Evolutionary conservation across 2,329 filamentous ascomycete species (phyloP), one percentile per base, ranked within the genome.

Genomic region (Sporothrix brunneoviolacea): DNA sequence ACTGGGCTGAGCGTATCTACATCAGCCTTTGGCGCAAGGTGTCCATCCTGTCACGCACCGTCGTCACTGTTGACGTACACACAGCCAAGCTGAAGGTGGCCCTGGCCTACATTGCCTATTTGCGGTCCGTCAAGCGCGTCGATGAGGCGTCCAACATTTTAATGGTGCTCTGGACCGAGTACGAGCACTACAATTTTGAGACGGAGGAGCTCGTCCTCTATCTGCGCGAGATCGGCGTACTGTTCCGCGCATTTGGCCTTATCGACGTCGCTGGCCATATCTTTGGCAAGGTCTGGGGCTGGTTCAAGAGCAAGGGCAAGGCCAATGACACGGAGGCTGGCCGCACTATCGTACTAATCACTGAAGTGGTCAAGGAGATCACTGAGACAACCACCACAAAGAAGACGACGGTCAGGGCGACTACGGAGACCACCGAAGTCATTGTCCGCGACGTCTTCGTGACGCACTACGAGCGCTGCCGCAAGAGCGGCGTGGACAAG

Each of bases 141-240:
- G 62, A 68, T 21, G 68, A 71, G 46, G 66, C 68, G 3, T 61
- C 58, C 32, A 70, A 64, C 41, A 68, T 71, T 9, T 59, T 70
- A 48, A 63, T 69, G 28, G 68, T 65, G 28, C 55, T 71, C 7
- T 70, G 68, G 67, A 64, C 64, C 1, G 68, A 70, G 57, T 70
- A 69, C 35, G 64, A 70, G 55, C 58, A 69, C 50, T 55, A 63
- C 45, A 52, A 45, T 2, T 65, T 63, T n/a, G 62, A 66, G 45
- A 57, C 62, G 0, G 58, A 66, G 57, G 46, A 57, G 2, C 60
- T 69, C 12, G 59, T 68, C n/a, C 52, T 68, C 30, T 64, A 61
- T 46, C 61, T 70, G 39, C 60, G 60, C 36, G 63, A 70, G 41
- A 60, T 70, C 4, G 67, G 64, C 18, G 53, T 60, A 0, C 50